Evolutionary conservation across 306 rosid species (phyloP).

Genomic region (Ammopiptanthus mongolicus): DNA sequence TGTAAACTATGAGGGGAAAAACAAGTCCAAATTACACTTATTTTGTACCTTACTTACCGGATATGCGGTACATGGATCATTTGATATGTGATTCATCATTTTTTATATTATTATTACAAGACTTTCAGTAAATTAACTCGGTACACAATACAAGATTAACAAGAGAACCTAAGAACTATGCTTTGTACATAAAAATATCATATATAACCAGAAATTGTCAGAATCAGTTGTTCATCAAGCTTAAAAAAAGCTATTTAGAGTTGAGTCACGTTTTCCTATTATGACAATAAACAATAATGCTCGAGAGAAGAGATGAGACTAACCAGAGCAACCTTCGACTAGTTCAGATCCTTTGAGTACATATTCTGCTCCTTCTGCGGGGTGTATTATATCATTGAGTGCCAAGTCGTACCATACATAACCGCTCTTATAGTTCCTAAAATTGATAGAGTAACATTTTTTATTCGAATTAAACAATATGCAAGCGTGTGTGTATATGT

Average conservation of each 20-base stretch:
- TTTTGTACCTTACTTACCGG: too few species aligned
- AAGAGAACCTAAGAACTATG: too few species aligned
- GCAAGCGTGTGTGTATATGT: too few species aligned
- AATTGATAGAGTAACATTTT: neutral
- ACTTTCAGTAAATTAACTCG: too few species aligned
- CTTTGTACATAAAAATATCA: too few species aligned
- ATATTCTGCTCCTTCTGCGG: constrained; percentile 82
- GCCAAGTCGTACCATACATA: constrained; percentile 87
- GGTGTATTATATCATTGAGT: constrained; percentile 52
- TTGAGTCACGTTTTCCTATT: neutral
- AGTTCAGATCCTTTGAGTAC: constrained; percentile 87
- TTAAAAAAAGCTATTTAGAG: neutral
- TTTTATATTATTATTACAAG: too few species aligned
- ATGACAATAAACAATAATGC: neutral
- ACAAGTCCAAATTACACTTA: too few species aligned
- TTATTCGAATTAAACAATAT: neutral
- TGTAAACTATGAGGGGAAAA: neutral
- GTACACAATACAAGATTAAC: too few species aligned
- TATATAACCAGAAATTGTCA: too few species aligned
- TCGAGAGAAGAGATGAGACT: neutral
- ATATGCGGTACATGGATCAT: too few species aligned
- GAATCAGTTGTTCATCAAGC: too few species aligned
- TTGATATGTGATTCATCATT: too few species aligned
- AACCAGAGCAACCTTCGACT: constrained; percentile 50
- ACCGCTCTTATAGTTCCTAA: constrained; percentile 77